These are phyloP conservation scores for Oryza nivara DNA, from an alignment of 176 grass and related monocot species.

Conservation along the genomic window DNA sequence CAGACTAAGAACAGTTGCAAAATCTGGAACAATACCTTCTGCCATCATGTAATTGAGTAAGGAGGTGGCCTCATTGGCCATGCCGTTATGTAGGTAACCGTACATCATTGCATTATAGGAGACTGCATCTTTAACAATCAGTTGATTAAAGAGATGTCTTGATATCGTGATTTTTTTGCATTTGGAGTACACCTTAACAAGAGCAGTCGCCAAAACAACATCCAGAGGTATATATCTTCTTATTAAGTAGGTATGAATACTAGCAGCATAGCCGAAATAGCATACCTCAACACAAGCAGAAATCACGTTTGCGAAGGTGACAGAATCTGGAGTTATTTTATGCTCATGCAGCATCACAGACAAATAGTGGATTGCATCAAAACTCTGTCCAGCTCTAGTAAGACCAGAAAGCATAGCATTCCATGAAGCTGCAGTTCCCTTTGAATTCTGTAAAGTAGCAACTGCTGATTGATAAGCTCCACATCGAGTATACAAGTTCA, in stretches of 20 bases:
- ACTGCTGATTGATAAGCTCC: slow-evolving; percentile 41
- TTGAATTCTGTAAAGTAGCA: slow-evolving; percentile 44
- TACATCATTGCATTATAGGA: slow-evolving; percentile 59
- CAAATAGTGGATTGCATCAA: slow-evolving; percentile 44
- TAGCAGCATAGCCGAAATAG: slow-evolving; percentile 34
- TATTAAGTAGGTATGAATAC: slow-evolving; percentile 59
- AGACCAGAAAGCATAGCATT: slow-evolving; percentile 61
- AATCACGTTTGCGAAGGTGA: slow-evolving; percentile 60
- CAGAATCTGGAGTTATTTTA: slow-evolving; percentile 55
- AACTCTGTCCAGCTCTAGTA: slow-evolving; percentile 31
- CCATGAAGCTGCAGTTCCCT: slow-evolving; percentile 53
- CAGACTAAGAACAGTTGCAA: slow-evolving; percentile 48
- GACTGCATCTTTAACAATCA: slow-evolving; percentile 50
- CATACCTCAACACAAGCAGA: slow-evolving; percentile 59
- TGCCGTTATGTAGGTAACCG: slow-evolving; percentile 56
- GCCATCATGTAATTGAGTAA: slow-evolving; percentile 22
- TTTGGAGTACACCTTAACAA: slow-evolving; percentile 59
- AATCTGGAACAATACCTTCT: slow-evolving; percentile 38
- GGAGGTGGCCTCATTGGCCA: slow-evolving; percentile 15
- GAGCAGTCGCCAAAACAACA: slow-evolving; percentile 60
- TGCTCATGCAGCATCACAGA: slow-evolving; percentile 53
- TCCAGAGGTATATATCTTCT: slow-evolving; percentile 60
- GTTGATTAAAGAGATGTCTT: slow-evolving; percentile 55
- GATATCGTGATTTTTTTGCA: slow-evolving; percentile 41
- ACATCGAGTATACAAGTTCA: slow-evolving; percentile 58